A percentile compares a stretch with the other conserved stretches of the same genome.
These are phyloP conservation scores for Colletotrichum sidae DNA, from an alignment of 2,329 filamentous ascomycete species.

Conservation along the genomic window DNA sequence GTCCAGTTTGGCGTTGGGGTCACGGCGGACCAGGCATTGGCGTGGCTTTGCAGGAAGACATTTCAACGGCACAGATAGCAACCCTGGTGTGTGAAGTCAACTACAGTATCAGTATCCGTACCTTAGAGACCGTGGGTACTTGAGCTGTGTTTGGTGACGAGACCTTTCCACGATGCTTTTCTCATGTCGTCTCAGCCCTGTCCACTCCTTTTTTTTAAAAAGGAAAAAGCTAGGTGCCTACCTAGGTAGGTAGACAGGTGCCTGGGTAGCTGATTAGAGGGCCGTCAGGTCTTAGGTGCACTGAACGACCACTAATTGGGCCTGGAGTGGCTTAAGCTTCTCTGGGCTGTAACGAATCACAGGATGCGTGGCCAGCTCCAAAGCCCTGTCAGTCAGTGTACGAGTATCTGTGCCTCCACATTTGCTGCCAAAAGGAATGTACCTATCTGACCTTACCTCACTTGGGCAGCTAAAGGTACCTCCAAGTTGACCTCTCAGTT, in stretches of 20 bases:
- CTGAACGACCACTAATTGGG: constrained; percentile 16
- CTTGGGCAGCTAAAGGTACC: constrained; percentile 1
- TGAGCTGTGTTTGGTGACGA: no score
- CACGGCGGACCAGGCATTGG: constrained; percentile 12
- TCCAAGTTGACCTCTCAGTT: neutral
- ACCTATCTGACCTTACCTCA: constrained; percentile 15
- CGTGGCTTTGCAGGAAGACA: constrained; percentile 23
- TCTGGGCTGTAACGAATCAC: constrained; percentile 27
- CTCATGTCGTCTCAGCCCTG: no score
- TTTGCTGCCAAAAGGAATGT: neutral
- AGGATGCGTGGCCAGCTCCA: constrained; percentile 25
- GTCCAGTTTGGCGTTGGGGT: constrained; percentile 36
- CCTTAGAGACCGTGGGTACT: no score
- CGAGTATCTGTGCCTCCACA: neutral
- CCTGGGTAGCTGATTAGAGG: no score
- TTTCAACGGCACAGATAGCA: constrained; percentile 16
- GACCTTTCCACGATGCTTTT: no score
- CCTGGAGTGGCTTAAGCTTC: constrained; percentile 27
- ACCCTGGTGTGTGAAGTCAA: constrained; percentile 3
- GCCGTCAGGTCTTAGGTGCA: constrained; percentile 3
- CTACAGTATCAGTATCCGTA: no score
- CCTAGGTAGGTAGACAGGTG: no score
- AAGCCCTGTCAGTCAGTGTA: neutral
- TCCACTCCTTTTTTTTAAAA: no score
- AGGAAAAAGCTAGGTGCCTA: no score